Evolutionary conservation across 257 asterid genomes (phyloP).

Genomic region (Solanum sitiens): DNA sequence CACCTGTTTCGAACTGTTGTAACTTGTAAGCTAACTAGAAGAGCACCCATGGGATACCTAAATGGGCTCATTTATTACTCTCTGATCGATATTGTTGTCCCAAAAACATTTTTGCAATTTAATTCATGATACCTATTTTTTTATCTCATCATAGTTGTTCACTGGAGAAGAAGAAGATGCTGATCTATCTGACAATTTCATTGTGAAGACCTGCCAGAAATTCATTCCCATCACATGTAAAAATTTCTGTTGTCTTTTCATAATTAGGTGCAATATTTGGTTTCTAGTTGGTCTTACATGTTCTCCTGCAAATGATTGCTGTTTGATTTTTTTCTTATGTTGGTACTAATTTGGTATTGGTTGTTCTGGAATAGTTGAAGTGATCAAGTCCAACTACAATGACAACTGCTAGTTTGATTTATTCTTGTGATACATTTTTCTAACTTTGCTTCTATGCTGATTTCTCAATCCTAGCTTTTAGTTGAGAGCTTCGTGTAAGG

Average conservation of each 20-base stretch:
- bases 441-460: background rate
- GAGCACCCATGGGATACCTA: background rate
- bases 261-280: background rate
- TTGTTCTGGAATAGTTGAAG: background rate
- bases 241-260: background rate
- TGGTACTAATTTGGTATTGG: background rate
- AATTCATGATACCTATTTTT: background rate
- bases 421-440: background rate
- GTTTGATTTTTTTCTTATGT: background rate
- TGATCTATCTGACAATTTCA: conserved; percentile 87
- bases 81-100: background rate
- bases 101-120: background rate
- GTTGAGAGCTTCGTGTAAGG: background rate
- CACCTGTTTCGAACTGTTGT: background rate
- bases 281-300: background rate
- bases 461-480: background rate
- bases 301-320: background rate
- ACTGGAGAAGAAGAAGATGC: conserved; percentile 67
- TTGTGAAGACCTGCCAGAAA: conserved; percentile 90
- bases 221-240: conserved; percentile 92
- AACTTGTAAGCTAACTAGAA: background rate
- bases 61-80: background rate
- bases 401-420: background rate
- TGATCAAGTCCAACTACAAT: background rate
- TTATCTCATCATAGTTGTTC: conserved; percentile 44